Conservation (phyloP, 345 rosid species). For the Capsella bursapastoris region DNA sequence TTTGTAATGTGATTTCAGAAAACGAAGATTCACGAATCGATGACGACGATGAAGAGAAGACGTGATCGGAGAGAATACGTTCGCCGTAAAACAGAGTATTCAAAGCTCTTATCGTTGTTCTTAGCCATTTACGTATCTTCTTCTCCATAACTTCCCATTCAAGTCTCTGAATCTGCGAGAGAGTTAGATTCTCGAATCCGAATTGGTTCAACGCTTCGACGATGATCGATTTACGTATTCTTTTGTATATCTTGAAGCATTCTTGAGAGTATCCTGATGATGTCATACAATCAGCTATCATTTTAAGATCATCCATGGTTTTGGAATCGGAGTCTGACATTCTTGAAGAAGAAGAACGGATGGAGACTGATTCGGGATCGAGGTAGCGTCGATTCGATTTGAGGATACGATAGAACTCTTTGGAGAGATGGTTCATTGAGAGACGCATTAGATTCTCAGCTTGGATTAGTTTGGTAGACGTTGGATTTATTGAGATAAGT, state of each 20-base stretch:
- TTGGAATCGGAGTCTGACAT: background rate
- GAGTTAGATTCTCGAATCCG: conserved; percentile 55
- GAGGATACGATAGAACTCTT: conserved; percentile 64
- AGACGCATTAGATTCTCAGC: conserved; percentile 63
- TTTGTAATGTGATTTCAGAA: conserved; percentile 52
- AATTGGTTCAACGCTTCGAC: conserved; percentile 55
- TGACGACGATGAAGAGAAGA: conserved; percentile 58
- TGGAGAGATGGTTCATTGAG: conserved; percentile 65
- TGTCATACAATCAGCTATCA: conserved; percentile 75
- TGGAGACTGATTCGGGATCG: conserved; percentile 61
- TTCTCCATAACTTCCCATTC: conserved; percentile 63
- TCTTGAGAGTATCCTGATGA: conserved; percentile 66
- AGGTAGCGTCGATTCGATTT: conserved; percentile 52
- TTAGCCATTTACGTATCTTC: conserved; percentile 57
- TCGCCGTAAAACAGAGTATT: conserved; percentile 63
- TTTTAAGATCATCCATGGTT: conserved; percentile 51
- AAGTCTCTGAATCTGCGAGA: conserved; percentile 55
- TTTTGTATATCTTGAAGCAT: conserved; percentile 58
- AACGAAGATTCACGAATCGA: conserved; percentile 57
- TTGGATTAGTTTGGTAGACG: conserved; percentile 50
- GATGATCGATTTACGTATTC: conserved; percentile 60
- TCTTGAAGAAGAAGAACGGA: conserved; percentile 24
- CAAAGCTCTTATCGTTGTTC: conserved; percentile 48
- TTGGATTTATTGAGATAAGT: conserved; percentile 42
- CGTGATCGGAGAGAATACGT: conserved; percentile 59